Evolutionary conservation across 1,284 basidiomycete species (phyloP).

Genomic region (Ceratobasidium sp.): DNA sequence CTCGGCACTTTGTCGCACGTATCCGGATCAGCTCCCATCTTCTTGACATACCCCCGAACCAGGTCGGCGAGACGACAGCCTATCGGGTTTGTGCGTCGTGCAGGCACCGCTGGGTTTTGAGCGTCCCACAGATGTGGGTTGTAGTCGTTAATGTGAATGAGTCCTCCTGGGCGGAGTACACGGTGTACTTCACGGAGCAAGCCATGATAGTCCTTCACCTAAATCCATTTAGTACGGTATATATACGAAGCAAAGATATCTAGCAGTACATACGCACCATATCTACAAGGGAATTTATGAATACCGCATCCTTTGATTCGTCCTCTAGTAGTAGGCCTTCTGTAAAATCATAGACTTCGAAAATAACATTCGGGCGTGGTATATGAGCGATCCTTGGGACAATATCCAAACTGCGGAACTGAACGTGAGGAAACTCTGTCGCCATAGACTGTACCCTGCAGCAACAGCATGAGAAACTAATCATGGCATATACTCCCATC

Average conservation of each 20-base stretch:
- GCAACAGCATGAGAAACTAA: too few species aligned
- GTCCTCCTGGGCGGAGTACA: slow-evolving; percentile 20
- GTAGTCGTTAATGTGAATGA: slow-evolving; percentile 1
- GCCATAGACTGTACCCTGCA: slow-evolving; percentile 24
- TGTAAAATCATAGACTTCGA: slow-evolving; percentile 18
- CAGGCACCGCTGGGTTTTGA: not conserved
- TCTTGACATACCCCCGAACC: not conserved
- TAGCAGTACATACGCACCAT: not conserved
- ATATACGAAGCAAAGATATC: not conserved
- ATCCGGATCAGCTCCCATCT: not conserved
- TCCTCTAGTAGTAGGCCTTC: slow-evolving; percentile 7
- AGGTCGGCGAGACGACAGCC: not conserved
- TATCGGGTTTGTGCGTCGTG: slow-evolving; percentile 1
- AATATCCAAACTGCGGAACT: slow-evolving; percentile 12
- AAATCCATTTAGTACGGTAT: too few species aligned
- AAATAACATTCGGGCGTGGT: slow-evolving; percentile 4
- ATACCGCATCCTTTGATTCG: slow-evolving; percentile 18
- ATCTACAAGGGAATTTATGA: not conserved
- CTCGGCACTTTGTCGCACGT: not conserved
- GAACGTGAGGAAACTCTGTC: slow-evolving; percentile 34
- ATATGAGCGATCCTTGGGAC: slow-evolving; percentile 1
- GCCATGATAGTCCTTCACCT: slow-evolving; percentile 13
- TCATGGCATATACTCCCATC: too few species aligned
- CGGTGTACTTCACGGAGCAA: slow-evolving; percentile 16
- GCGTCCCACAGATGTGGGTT: slow-evolving; percentile 1